Percentiles rank a stretch among this genome's conserved stretches.
Conservation (phyloP, 2,329 filamentous ascomycete species). For the Fusarium tupiense region DNA sequence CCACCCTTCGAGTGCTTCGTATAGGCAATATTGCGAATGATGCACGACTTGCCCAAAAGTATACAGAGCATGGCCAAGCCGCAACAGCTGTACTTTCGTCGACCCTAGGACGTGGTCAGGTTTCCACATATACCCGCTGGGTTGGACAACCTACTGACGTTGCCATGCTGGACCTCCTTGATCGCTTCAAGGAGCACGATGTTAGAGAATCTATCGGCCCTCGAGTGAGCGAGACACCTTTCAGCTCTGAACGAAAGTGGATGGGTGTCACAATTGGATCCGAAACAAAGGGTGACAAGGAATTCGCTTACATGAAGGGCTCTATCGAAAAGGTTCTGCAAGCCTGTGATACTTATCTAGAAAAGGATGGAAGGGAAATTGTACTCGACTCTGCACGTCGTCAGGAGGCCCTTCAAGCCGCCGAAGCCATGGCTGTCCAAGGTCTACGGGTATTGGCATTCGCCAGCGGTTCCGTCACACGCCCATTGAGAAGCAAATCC, state of each 20-base stretch:
- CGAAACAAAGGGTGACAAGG: constrained; percentile 68
- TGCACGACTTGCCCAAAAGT: constrained; percentile 78
- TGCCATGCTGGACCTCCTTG: constrained; percentile 92
- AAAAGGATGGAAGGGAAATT: constrained; percentile 85
- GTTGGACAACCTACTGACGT: constrained; percentile 97
- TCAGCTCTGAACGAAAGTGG: constrained; percentile 98
- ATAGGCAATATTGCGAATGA: constrained; percentile 98
- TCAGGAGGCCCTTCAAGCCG: constrained; percentile 79
- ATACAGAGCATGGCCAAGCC: constrained; percentile 75
- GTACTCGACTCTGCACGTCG: constrained; percentile 81
- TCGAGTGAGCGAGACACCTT: constrained; percentile 86
- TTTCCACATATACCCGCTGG: constrained; percentile 82
- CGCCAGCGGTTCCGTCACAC: constrained; percentile 79
- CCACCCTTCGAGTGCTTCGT: constrained; percentile 82
- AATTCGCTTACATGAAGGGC: constrained; percentile 95
- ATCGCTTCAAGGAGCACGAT: constrained; percentile 91
- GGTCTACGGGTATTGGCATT: constrained; percentile 93
- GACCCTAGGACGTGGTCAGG: constrained; percentile 71
- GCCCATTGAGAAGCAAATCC: constrained; percentile 55
- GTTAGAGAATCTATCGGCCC: constrained; percentile 86
- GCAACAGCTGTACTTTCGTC: constrained; percentile 83
- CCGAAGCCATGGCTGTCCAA: constrained; percentile 86
- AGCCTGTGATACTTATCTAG: constrained; percentile 90
- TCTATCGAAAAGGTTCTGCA: constrained; percentile 87
- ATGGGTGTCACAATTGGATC: constrained; percentile 92